Evolutionary conservation across 1,284 basidiomycete genomes (phyloP).

Genomic region (Tremellales sp.): DNA sequence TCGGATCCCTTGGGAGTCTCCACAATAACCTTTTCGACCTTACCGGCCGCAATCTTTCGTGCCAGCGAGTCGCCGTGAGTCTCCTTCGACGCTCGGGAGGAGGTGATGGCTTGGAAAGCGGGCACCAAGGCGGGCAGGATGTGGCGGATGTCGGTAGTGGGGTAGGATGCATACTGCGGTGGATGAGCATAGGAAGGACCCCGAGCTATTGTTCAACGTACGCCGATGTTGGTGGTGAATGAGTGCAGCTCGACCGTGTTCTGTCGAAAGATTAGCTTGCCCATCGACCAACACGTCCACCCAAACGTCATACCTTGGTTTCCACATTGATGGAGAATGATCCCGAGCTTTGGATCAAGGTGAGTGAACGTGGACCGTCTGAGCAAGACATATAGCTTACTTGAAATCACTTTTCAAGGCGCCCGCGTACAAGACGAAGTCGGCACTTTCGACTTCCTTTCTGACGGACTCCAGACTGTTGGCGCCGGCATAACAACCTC

Average conservation of each 20-base stretch:
- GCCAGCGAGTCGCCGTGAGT: slow-evolving; percentile 23
- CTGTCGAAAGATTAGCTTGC: slow-evolving; percentile 2
- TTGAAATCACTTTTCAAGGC: slow-evolving; percentile 85
- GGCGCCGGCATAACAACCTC: slow-evolving; percentile 80
- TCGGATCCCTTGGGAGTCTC: slow-evolving; percentile 31
- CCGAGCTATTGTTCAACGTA: slow-evolving; percentile 6
- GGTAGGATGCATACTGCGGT: slow-evolving; percentile 49
- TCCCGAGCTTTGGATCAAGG: slow-evolving; percentile 39
- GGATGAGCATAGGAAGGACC: slow-evolving; percentile 13
- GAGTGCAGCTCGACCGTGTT: slow-evolving; percentile 70
- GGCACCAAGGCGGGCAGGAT: slow-evolving; percentile 49
- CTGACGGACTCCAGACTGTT: slow-evolving; percentile 69
- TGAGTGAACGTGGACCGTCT: not conserved
- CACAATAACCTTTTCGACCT: slow-evolving; percentile 24
- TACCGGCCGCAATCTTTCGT: slow-evolving; percentile 31
- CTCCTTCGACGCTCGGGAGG: slow-evolving; percentile 18
- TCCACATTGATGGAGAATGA: slow-evolving; percentile 54
- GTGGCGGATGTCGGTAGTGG: slow-evolving; percentile 51
- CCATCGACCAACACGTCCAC: not conserved
- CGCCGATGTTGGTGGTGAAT: slow-evolving; percentile 62
- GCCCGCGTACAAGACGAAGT: slow-evolving; percentile 80
- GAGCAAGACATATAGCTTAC: slow-evolving; percentile 15
- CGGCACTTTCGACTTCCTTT: slow-evolving; percentile 73
- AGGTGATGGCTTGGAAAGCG: slow-evolving; percentile 36
- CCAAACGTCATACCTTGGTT: slow-evolving; percentile 58